A percentile compares a stretch with the other conserved stretches of the same genome.
Evolutionary conservation across 176 grass and related monocot species (phyloP).

Genomic region (Melocanna baccifera): DNA sequence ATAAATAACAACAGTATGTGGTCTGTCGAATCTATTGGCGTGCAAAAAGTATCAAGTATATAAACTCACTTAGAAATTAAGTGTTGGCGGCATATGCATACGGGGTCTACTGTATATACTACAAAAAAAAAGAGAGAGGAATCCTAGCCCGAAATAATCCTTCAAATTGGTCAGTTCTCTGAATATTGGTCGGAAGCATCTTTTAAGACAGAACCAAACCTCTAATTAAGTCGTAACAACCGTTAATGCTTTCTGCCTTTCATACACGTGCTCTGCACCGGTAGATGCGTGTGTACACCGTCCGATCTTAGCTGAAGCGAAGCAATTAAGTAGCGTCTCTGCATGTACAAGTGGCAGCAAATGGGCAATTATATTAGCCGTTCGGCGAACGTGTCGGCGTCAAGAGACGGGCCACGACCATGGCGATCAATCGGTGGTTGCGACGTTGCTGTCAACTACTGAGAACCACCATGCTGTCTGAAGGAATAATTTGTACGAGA

Average conservation of each 20-base stretch:
- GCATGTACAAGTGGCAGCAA: not conserved
- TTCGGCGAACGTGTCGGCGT: slow-evolving; percentile 3
- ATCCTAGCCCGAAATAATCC: no score
- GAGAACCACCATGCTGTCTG: not conserved
- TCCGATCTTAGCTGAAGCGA: not conserved
- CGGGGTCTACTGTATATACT: not conserved
- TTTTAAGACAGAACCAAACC: not conserved
- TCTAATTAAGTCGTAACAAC: not conserved
- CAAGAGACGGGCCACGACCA: not conserved
- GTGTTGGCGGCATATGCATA: no score
- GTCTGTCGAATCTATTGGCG: not conserved
- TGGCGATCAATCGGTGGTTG: slow-evolving; percentile 18
- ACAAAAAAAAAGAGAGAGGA: no score
- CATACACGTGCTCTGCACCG: not conserved
- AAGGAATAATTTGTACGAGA: no score
- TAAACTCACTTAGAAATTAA: not conserved
- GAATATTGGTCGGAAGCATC: not conserved
- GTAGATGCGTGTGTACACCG: not conserved
- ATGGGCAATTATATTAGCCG: no score
- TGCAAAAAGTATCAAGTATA: not conserved
- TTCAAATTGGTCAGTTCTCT: not conserved
- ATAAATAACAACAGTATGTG: not conserved
- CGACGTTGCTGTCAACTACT: slow-evolving; percentile 6
- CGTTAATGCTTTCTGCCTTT: not conserved
- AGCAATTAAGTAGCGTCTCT: not conserved